A percentile compares a stretch with the other conserved stretches of the same genome.
These are phyloP conservation scores for Diplodia mutila DNA, from an alignment of 2,329 filamentous ascomycete genomes.

Conservation along the genomic window DNA sequence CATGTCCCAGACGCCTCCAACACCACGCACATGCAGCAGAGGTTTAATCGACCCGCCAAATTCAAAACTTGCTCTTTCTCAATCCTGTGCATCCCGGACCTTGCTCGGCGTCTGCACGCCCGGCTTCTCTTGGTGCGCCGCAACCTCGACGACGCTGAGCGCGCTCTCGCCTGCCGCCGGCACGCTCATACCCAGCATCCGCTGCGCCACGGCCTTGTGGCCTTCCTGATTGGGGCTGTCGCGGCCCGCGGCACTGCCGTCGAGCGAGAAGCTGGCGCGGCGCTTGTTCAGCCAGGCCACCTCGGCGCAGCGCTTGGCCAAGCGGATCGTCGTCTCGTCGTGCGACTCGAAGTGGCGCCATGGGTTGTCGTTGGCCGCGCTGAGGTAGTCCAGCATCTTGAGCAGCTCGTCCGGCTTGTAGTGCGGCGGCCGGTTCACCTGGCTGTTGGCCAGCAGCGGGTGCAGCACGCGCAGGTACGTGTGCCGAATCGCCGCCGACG, in stretches of 20 bases:
- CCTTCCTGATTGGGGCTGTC: conserved; percentile 34
- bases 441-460: conserved; percentile 87
- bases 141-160: conserved; percentile 45
- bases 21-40: conserved; percentile 14
- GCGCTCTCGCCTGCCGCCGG: conserved; percentile 41
- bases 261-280: conserved; percentile 9
- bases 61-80: neutral
- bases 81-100: conserved; percentile 4
- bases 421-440: conserved; percentile 81
- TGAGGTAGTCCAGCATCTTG: conserved; percentile 72
- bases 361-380: conserved; percentile 56
- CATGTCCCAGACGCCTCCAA: conserved; percentile 9
- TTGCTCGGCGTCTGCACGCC: conserved; percentile 46
- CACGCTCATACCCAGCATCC: conserved; percentile 46
- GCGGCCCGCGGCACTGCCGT: neutral
- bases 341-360: conserved; percentile 72
- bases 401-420: conserved; percentile 90
- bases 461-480: conserved; percentile 94
- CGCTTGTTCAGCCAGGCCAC: conserved; percentile 67
- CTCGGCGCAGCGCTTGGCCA: conserved; percentile 74
- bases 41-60: neutral
- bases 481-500: conserved; percentile 68
- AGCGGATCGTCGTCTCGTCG: conserved; percentile 76
- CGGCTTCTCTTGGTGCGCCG: conserved; percentile 45
- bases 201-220: conserved; percentile 43